phyloP scores from a whole-genome alignment of 208 protist species.

The Trichomonas gallinae region DNA sequence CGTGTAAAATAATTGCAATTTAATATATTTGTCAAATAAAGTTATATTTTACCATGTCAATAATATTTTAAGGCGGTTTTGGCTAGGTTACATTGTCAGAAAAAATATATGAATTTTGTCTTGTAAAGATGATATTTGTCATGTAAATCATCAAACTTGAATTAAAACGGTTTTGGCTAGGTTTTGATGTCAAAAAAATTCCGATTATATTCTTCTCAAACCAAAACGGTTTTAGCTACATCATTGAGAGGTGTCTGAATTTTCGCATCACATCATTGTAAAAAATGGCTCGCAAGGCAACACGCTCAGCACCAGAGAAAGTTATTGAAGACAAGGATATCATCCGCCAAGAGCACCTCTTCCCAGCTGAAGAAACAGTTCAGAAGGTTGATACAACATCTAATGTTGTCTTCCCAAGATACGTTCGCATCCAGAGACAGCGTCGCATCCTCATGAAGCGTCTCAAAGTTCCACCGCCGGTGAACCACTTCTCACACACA shows the following conservation, averaged over 20 bases:
- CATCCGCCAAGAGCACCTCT: neutral
- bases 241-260: neutral
- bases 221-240: neutral
- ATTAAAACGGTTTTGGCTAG: neutral
- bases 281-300: neutral
- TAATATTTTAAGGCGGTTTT: too few relatives aligned
- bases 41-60: too few relatives aligned
- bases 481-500: slow-evolving; percentile 72
- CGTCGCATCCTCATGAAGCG: slow-evolving; percentile 80
- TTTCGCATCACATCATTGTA: neutral
- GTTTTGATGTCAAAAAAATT: neutral
- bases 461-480: slow-evolving; percentile 78
- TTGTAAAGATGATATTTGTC: too few relatives aligned
- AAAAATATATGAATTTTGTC: too few relatives aligned
- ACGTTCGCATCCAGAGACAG: slow-evolving; percentile 93
- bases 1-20: too few relatives aligned
- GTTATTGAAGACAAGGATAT: neutral
- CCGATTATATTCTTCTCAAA: neutral
- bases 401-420: slow-evolving; percentile 69
- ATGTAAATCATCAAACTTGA: too few relatives aligned
- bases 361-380: neutral
- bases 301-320: neutral
- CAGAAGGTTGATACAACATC: neutral
- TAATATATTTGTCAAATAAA: too few relatives aligned
- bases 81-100: too few relatives aligned